Conservation (phyloP, 345 rosid species). For the Salix exigua region DNA sequence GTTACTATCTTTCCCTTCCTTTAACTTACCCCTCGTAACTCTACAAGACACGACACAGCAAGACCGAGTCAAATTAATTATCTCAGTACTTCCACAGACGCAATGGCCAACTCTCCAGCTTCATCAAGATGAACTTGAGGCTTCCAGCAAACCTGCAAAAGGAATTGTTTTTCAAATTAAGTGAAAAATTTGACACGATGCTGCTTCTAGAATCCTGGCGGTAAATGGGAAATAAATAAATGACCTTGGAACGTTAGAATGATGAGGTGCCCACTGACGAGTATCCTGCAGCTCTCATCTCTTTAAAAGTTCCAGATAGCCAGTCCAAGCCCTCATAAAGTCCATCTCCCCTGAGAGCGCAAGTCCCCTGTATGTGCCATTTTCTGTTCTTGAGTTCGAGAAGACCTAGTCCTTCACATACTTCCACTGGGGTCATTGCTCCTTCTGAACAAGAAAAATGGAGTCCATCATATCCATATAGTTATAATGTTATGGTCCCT, state of each 20-base stretch:
- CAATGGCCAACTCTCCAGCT: neutral
- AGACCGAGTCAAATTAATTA: too few species aligned
- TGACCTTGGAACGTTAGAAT: slow-evolving; percentile 46
- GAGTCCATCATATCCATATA: neutral
- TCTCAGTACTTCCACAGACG: slow-evolving; percentile 8
- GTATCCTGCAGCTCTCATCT: slow-evolving; percentile 88
- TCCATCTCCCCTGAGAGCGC: slow-evolving; percentile 93
- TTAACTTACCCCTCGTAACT: too few species aligned
- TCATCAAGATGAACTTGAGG: neutral
- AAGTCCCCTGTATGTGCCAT: slow-evolving; percentile 99
- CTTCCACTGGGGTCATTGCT: slow-evolving; percentile 96
- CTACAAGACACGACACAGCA: too few species aligned
- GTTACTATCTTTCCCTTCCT: too few species aligned
- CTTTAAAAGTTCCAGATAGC: slow-evolving; percentile 74
- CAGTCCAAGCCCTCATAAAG: slow-evolving; percentile 98
- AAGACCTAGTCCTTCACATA: slow-evolving; percentile 84
- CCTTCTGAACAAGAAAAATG: slow-evolving; percentile 54
- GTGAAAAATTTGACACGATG: neutral
- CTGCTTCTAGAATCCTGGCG: neutral
- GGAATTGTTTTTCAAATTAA: neutral
- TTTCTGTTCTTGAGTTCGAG: slow-evolving; percentile 88
- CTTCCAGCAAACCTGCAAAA: slow-evolving; percentile 6
- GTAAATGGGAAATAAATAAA: neutral
- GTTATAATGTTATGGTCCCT: too few species aligned
- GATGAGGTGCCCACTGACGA: slow-evolving; percentile 74